These are phyloP conservation scores for Oidium heveae DNA, from an alignment of 2,329 filamentous ascomycete genomes.

Conservation along the genomic window DNA sequence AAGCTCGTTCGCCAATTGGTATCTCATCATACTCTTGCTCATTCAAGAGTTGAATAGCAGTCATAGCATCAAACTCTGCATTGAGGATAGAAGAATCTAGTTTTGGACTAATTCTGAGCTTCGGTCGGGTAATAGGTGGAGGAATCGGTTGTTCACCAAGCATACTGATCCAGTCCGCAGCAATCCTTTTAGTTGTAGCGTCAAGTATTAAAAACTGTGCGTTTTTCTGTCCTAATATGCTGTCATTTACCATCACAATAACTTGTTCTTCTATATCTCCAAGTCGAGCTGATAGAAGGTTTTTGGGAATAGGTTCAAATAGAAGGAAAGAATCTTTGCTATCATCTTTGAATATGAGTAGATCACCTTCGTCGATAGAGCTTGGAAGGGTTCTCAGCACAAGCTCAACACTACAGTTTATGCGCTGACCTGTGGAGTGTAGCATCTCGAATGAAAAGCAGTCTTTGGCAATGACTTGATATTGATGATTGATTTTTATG, in stretches of 20 bases:
- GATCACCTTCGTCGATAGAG: constrained; percentile 47
- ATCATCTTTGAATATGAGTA: constrained; percentile 85
- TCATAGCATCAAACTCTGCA: constrained; percentile 5
- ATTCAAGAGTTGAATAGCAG: constrained; percentile 2
- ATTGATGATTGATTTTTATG: constrained; percentile 45
- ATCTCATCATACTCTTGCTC: constrained; percentile 4
- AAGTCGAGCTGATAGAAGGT: constrained; percentile 51
- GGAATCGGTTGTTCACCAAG: constrained; percentile 41
- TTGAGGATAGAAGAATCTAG: constrained; percentile 3
- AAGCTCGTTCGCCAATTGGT: constrained; percentile 12
- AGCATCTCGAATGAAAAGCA: constrained; percentile 63
- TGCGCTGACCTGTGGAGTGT: constrained; percentile 72
- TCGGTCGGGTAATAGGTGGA: constrained; percentile 15
- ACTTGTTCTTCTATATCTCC: constrained; percentile 48
- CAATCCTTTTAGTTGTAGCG: constrained; percentile 31
- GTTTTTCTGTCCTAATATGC: constrained; percentile 42
- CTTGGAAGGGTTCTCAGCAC: constrained; percentile 58
- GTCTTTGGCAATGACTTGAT: constrained; percentile 74
- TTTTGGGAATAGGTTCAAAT: constrained; percentile 62
- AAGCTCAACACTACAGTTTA: constrained; percentile 74
- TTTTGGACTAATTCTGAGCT: constrained; percentile 10
- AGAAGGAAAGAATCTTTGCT: constrained; percentile 53
- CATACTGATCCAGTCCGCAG: constrained; percentile 69
- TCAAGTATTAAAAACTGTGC: constrained; percentile 59
- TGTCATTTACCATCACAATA: constrained; percentile 66